Conservation (phyloP, 2,329 filamentous ascomycete genomes). For the Raffaelea ambrosiae region DNA sequence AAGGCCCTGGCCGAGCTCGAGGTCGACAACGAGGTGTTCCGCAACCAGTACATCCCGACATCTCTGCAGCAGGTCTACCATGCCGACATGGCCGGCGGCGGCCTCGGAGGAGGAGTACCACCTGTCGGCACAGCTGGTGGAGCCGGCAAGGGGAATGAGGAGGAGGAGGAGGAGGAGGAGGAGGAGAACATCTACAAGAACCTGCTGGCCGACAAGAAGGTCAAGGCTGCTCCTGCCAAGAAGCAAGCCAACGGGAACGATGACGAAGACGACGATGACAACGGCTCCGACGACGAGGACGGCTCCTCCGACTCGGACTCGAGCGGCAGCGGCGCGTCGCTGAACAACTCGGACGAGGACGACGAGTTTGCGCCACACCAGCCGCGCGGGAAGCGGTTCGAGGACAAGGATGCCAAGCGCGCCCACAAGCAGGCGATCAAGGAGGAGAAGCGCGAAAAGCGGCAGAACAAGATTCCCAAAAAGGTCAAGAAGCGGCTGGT, state of each 20-base stretch:
- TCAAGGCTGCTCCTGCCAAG: constrained; percentile 2
- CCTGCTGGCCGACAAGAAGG: constrained; percentile 61
- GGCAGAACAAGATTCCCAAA: constrained; percentile 94
- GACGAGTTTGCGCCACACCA: constrained; percentile 54
- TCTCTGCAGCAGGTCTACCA: constrained; percentile 95
- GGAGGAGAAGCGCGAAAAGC: constrained; percentile 88
- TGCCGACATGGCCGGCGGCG: constrained; percentile 64
- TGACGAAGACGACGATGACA: constrained; percentile 14
- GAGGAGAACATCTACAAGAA: constrained; percentile 65
- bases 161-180: constrained; percentile 48
- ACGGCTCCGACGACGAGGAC: background rate
- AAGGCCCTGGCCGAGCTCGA: constrained; percentile 45
- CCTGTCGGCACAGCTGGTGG: too few species aligned
- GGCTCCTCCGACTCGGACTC: constrained; percentile 25
- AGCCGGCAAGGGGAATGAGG: background rate
- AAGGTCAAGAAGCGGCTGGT: constrained; percentile 87
- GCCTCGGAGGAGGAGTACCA: too few species aligned
- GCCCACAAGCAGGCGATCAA: constrained; percentile 85
- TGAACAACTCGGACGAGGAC: constrained; percentile 28
- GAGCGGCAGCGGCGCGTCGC: constrained; percentile 40
- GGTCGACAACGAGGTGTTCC: constrained; percentile 85
- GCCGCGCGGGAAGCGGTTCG: constrained; percentile 75
- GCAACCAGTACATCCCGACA: constrained; percentile 93
- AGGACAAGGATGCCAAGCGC: constrained; percentile 86
- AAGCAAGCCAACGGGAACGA: constrained; percentile 22